A percentile compares a stretch with the other conserved stretches of the same genome.
phyloP scores from a whole-genome alignment of 345 rosid species.

The Aquilaria malaccensis region DNA sequence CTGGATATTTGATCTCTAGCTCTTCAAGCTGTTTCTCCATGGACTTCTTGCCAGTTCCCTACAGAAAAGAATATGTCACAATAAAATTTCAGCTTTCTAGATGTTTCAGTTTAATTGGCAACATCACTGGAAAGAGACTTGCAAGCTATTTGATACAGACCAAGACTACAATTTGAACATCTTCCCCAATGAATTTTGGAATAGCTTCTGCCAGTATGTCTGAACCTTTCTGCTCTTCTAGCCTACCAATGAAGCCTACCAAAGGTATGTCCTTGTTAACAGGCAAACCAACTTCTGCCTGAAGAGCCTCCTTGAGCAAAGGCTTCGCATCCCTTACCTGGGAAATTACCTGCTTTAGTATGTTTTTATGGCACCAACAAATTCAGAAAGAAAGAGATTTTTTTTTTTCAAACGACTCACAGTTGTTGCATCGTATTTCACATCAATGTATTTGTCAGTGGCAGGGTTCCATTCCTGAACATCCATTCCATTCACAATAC shows the following conservation, averaged over 20 bases:
- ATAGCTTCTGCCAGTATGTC: conserved; percentile 77
- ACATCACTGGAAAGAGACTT: too few relatives aligned
- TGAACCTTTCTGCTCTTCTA: conserved; percentile 97
- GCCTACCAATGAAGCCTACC: conserved; percentile 92
- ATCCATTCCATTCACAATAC: conserved; percentile 90
- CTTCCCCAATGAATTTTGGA: conserved; percentile 41
- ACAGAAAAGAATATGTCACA: conserved; percentile 4
- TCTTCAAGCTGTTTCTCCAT: conserved; percentile 68
- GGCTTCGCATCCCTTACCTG: conserved; percentile 85
- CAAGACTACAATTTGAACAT: conserved; percentile 74
- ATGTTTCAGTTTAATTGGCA: neutral
- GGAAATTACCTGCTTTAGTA: neutral
- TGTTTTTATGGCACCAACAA: neutral
- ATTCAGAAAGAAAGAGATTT: neutral
- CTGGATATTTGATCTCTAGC: conserved; percentile 62
- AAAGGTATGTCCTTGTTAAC: conserved; percentile 76
- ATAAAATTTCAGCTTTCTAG: neutral
- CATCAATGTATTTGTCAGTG: conserved; percentile 60
- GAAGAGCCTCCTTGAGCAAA: conserved; percentile 83
- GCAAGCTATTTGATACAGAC: conserved; percentile 34
- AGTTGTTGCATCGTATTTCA: conserved; percentile 61
- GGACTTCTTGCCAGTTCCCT: conserved; percentile 89
- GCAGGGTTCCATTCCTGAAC: conserved; percentile 96
- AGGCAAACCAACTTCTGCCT: conserved; percentile 84
- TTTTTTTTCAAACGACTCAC: conserved; percentile 35